Percentiles rank a stretch among this genome's conserved stretches.
phyloP scores from a whole-genome alignment of 2,329 filamentous ascomycete species.

The Fusarium sp. region DNA sequence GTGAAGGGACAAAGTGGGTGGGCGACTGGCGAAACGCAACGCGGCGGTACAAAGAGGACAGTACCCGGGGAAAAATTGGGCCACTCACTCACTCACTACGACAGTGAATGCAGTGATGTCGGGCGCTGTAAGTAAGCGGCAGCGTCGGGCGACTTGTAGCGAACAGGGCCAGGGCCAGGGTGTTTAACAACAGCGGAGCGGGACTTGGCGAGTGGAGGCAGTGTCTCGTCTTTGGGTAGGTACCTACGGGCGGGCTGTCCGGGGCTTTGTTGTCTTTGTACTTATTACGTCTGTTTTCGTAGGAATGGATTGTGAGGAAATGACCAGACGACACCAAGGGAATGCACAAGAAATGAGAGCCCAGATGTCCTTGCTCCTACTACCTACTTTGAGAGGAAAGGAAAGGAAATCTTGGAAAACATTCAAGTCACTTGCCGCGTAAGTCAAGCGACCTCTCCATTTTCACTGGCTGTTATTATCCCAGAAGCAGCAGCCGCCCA shows the following conservation, averaged over 20 bases:
- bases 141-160: slow-evolving; percentile 27
- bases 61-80: slow-evolving; percentile 39
- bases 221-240: slow-evolving; percentile 13
- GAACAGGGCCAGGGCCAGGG: slow-evolving; percentile 7
- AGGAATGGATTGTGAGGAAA: slow-evolving; percentile 29
- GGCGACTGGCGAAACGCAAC: slow-evolving; percentile 4
- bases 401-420: slow-evolving; percentile 23
- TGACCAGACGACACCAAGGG: slow-evolving; percentile 19
- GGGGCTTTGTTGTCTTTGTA: slow-evolving; percentile 10
- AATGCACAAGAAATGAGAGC: slow-evolving; percentile 36
- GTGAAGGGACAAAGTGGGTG: slow-evolving; percentile 21
- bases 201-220: slow-evolving; percentile 15
- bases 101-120: not conserved
- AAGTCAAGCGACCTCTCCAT: slow-evolving; percentile 11
- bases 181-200: not conserved
- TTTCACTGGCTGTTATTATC: slow-evolving; percentile 23
- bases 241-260: too few species aligned
- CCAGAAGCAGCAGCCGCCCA: slow-evolving; percentile 20
- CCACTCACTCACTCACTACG: slow-evolving; percentile 3
- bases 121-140: slow-evolving; percentile 21
- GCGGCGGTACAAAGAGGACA: slow-evolving; percentile 24
- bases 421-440: slow-evolving; percentile 22
- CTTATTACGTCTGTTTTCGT: not conserved
- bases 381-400: not conserved
- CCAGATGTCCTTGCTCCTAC: not conserved